Percentiles rank a stretch among this genome's conserved stretches.
phyloP scores from a whole-genome alignment of 768 basidiomycete species.

The Omphalotus guepiniiformis region DNA sequence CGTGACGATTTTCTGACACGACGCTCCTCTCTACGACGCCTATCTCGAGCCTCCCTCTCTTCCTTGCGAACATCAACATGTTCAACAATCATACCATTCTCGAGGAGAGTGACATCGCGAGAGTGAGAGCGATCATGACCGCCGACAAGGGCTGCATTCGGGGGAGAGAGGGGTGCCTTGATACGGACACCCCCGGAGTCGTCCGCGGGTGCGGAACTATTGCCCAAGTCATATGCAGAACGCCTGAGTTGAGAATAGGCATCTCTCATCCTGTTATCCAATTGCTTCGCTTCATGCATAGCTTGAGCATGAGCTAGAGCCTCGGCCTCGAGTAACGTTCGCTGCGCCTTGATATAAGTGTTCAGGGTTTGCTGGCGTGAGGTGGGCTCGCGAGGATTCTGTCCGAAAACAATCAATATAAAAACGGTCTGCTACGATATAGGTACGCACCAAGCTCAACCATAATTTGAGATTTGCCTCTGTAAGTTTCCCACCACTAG shows the following conservation, averaged over 20 bases:
- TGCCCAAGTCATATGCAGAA: slow-evolving; percentile 70
- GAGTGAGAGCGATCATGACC: slow-evolving; percentile 50
- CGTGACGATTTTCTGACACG: slow-evolving; percentile 73
- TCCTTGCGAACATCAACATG: slow-evolving; percentile 80
- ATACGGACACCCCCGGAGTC: slow-evolving; percentile 67
- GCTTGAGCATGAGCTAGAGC: slow-evolving; percentile 73
- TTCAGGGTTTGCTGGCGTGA: slow-evolving; percentile 81
- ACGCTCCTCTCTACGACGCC: slow-evolving; percentile 64
- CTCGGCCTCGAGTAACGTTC: slow-evolving; percentile 77
- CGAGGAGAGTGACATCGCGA: slow-evolving; percentile 74
- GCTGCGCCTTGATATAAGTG: slow-evolving; percentile 78
- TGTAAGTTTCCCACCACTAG: slow-evolving; percentile 65
- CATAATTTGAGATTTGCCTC: slow-evolving; percentile 81
- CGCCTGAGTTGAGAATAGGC: slow-evolving; percentile 75
- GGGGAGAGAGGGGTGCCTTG: slow-evolving; percentile 52
- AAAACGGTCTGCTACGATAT: slow-evolving; percentile 7
- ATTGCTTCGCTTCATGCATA: slow-evolving; percentile 68
- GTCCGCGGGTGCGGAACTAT: slow-evolving; percentile 41
- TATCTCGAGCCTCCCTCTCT: slow-evolving; percentile 70
- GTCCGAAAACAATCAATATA: slow-evolving; percentile 10
- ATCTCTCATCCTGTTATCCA: slow-evolving; percentile 77
- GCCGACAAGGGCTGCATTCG: slow-evolving; percentile 25
- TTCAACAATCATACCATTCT: slow-evolving; percentile 88
- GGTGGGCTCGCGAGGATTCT: slow-evolving; percentile 91
- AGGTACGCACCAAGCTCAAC: slow-evolving; percentile 63